phyloP scores from a whole-genome alignment of 1,284 basidiomycete species.

The Rhodotorula sp. region DNA sequence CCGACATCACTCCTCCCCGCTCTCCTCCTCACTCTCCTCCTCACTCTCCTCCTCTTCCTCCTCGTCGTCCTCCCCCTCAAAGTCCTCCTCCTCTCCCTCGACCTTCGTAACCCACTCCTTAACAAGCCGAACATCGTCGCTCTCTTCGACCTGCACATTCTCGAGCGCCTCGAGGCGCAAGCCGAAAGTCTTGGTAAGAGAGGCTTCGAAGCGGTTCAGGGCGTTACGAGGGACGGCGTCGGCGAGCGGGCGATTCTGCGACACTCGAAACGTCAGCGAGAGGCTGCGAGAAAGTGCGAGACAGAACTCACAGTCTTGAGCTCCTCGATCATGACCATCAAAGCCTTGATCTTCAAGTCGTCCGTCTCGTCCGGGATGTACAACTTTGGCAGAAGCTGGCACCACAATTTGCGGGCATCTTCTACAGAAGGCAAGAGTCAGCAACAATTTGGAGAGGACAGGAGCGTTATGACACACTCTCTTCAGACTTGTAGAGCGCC shows the following conservation, averaged over 20 bases:
- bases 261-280: too few species aligned
- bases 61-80: background rate
- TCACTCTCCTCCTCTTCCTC: constrained; percentile 7
- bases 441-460: constrained; percentile 46
- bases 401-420: constrained; percentile 75
- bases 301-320: constrained; percentile 35
- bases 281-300: background rate
- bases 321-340: constrained; percentile 32
- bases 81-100: constrained; percentile 15
- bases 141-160: constrained; percentile 23
- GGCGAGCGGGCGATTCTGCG: constrained; percentile 67
- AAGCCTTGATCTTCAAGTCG: constrained; percentile 43
- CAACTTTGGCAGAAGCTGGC: constrained; percentile 74
- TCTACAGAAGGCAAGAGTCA: constrained; percentile 53
- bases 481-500: constrained; percentile 56
- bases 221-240: constrained; percentile 70
- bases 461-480: constrained; percentile 41
- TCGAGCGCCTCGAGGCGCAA: constrained; percentile 20
- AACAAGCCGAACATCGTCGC: constrained; percentile 9
- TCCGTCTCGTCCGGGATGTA: constrained; percentile 68
- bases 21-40: constrained; percentile 5
- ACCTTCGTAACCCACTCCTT: constrained; percentile 15
- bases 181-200: constrained; percentile 27
- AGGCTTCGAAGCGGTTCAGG: constrained; percentile 49
- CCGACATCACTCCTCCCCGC: background rate